These are phyloP conservation scores for Asterophora parasitica DNA, from an alignment of 768 basidiomycete species.

Conservation along the genomic window DNA sequence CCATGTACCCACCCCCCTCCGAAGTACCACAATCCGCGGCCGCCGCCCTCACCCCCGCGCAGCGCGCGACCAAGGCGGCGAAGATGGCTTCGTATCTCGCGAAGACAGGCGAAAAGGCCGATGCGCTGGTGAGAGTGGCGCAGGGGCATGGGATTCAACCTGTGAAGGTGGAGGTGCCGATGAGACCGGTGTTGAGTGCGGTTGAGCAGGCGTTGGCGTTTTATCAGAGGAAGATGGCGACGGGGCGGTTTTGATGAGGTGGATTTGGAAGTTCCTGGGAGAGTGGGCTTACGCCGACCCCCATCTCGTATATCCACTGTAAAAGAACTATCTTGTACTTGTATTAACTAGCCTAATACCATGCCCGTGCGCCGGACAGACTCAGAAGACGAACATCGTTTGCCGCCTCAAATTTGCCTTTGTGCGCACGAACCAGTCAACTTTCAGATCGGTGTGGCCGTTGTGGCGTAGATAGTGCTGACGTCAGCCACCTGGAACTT, in stretches of 20 bases:
- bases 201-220: constrained; percentile 66
- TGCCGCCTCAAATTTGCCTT: too few species aligned
- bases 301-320: constrained; percentile 11
- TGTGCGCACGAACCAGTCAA: too few species aligned
- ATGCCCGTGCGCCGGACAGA: too few species aligned
- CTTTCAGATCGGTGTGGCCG: too few species aligned
- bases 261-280: too few species aligned
- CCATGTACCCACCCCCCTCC: constrained; percentile 70
- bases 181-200: background rate
- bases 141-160: constrained; percentile 60
- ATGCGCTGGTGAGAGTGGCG: constrained; percentile 64
- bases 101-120: constrained; percentile 78
- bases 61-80: constrained; percentile 71
- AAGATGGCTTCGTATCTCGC: constrained; percentile 86
- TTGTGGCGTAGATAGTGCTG: too few species aligned
- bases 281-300: constrained; percentile 14
- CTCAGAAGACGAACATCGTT: too few species aligned
- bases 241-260: constrained; percentile 12
- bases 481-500: too few species aligned
- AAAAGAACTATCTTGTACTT: constrained; percentile 17
- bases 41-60: constrained; percentile 50
- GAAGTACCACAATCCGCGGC: constrained; percentile 44
- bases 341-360: constrained; percentile 22
- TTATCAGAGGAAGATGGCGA: constrained; percentile 38
- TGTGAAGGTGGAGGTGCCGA: constrained; percentile 45